phyloP scores from a whole-genome alignment of 768 basidiomycete genomes.

The Mycena pura region DNA sequence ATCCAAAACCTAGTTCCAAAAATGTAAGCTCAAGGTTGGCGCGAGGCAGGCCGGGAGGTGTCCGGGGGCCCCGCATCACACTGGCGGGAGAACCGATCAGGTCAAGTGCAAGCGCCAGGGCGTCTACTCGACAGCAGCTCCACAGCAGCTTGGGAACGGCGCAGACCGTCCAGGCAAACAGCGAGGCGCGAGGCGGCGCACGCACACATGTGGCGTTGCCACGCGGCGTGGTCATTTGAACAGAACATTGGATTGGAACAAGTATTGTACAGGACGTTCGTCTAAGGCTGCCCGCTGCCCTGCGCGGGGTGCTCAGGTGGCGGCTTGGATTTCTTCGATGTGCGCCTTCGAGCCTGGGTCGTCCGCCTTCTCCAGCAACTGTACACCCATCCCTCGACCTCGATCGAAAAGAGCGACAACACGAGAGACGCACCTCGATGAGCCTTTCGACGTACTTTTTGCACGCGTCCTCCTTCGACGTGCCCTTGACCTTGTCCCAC shows the following conservation, averaged over 20 bases:
- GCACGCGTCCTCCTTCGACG: constrained; percentile 73
- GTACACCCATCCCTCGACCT: too few species aligned
- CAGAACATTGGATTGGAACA: too few species aligned
- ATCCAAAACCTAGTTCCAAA: too few species aligned
- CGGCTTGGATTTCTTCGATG: constrained; percentile 66
- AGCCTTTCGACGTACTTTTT: constrained; percentile 79
- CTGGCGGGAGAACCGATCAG: constrained; percentile 23
- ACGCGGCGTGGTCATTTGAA: too few species aligned
- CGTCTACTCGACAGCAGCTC: constrained; percentile 14
- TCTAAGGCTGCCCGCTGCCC: too few species aligned
- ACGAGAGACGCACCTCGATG: constrained; percentile 55
- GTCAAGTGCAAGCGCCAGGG: constrained; percentile 20
- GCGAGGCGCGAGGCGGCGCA: too few species aligned
- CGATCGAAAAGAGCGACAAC: too few species aligned
- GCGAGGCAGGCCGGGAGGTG: too few species aligned
- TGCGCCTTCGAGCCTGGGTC: constrained; percentile 50
- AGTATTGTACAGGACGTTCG: too few species aligned
- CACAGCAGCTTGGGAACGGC: constrained; percentile 3
- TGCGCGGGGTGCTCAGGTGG: too few species aligned
- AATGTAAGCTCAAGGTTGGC: too few species aligned
- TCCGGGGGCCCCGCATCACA: constrained; percentile 15
- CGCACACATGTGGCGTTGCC: too few species aligned
- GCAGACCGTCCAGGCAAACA: not conserved
- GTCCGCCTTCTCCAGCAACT: constrained; percentile 63
- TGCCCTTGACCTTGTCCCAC: constrained; percentile 79